Percentiles rank a stretch among this genome's conserved stretches.
These are phyloP conservation scores for Plasmodium inui DNA, from an alignment of 169 alveolate species.

Conservation along the genomic window DNA sequence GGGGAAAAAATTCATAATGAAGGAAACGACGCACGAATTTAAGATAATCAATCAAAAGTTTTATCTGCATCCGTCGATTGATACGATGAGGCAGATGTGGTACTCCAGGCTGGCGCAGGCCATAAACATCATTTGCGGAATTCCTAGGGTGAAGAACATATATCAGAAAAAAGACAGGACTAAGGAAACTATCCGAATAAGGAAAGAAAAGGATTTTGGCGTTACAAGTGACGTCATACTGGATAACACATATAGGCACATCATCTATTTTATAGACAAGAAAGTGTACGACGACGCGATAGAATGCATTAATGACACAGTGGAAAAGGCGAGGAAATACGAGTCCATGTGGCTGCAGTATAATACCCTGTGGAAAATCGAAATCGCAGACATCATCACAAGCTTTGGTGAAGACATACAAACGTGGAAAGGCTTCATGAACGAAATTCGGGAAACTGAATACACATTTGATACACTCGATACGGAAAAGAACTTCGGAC, in stretches of 20 bases:
- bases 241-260: conserved; percentile 75
- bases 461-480: conserved; percentile 94
- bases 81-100: conserved; percentile 76
- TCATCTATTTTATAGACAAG: conserved; percentile 82
- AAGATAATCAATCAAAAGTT: conserved; percentile 56
- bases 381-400: conserved; percentile 89
- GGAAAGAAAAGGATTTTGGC: conserved; percentile 24
- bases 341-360: conserved; percentile 96
- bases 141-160: conserved; percentile 71
- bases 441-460: conserved; percentile 93
- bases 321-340: conserved; percentile 87
- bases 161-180: conserved; percentile 80
- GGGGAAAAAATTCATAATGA: conserved; percentile 55
- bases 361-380: conserved; percentile 96
- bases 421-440: conserved; percentile 95
- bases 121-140: conserved; percentile 73
- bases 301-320: conserved; percentile 76
- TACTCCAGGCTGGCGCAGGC: conserved; percentile 53
- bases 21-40: conserved; percentile 63
- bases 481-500: conserved; percentile 93
- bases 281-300: conserved; percentile 77
- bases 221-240: conserved; percentile 60
- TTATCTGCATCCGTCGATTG: conserved; percentile 55
- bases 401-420: conserved; percentile 93
- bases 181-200: conserved; percentile 71